Evolutionary conservation across 768 basidiomycete species (phyloP).

Genomic region (Udeniomyces megalosporus): DNA sequence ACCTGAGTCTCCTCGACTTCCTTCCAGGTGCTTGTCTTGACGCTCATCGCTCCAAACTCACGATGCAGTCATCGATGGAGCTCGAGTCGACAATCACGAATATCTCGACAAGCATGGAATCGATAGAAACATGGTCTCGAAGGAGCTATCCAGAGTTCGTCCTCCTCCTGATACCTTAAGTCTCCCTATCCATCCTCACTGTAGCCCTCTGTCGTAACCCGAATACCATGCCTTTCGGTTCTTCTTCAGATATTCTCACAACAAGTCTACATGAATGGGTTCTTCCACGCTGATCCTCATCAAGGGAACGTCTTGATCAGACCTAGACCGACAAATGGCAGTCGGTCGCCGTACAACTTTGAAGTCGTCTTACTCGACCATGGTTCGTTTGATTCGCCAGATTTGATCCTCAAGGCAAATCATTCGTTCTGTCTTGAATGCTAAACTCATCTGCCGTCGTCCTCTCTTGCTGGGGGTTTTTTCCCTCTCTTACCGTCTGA

Average conservation of each 20-base stretch:
- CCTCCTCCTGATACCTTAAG: neutral
- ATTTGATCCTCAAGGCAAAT: neutral
- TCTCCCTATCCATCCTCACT: neutral
- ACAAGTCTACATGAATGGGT: conserved; percentile 91
- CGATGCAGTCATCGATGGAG: conserved; percentile 41
- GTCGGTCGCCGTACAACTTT: conserved; percentile 78
- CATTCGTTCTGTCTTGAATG: neutral
- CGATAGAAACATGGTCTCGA: conserved; percentile 80
- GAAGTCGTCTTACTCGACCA: conserved; percentile 92
- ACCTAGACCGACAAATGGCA: conserved; percentile 39
- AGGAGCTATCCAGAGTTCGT: conserved; percentile 48
- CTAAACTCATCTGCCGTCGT: neutral
- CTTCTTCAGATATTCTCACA: conserved; percentile 57
- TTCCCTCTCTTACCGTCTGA: neutral
- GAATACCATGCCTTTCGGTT: neutral
- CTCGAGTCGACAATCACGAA: conserved; percentile 67
- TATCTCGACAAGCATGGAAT: conserved; percentile 70
- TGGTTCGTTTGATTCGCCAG: conserved; percentile 30
- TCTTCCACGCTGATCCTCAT: conserved; percentile 60
- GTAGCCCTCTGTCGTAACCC: neutral
- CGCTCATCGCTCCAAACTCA: neutral
- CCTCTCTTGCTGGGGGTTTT: no score
- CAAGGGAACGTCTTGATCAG: conserved; percentile 73
- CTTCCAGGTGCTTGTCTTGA: neutral
- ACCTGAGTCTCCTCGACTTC: no score